A percentile compares a stretch with the other conserved stretches of the same genome.
These are phyloP conservation scores for Mortierella sp. DNA, from an alignment of 371 early-diverging fungal genomes.

Conservation along the genomic window DNA sequence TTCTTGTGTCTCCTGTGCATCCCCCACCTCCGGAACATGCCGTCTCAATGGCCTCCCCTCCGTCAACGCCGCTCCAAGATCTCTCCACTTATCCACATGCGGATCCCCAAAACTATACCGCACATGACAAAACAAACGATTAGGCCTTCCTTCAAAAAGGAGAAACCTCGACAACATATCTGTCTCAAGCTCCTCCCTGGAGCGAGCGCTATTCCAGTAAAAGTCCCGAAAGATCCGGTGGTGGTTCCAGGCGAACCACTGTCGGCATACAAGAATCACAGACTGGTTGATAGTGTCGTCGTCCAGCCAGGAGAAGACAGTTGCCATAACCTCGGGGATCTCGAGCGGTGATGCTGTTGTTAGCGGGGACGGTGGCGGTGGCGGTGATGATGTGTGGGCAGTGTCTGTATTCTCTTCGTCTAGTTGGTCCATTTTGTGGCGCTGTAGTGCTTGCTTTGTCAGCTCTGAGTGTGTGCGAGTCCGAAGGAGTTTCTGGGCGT, in stretches of 20 bases:
- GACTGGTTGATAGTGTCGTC: background rate
- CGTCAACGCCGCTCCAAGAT: background rate
- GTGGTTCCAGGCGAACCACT: background rate
- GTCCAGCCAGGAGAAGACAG: background rate
- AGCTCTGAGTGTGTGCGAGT: background rate
- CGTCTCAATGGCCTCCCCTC: background rate
- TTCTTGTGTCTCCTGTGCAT: background rate
- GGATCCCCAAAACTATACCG: background rate
- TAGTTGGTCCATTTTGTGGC: background rate
- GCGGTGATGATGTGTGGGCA: background rate
- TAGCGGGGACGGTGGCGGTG: background rate
- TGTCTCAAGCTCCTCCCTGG: background rate
- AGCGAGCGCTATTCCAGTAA: background rate
- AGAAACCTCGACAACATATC: background rate
- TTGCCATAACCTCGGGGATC: slow-evolving; percentile 1
- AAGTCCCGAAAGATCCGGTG: slow-evolving; percentile 2
- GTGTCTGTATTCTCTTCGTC: background rate
- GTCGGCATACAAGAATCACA: background rate
- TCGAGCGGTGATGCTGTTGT: background rate
- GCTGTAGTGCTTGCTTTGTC: background rate
- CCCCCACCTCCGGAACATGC: background rate
- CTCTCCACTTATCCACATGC: background rate
- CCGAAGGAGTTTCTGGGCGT: background rate
- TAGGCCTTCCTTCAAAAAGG: background rate
- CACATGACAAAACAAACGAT: background rate